Evolutionary conservation across 352 stramenopile genomes (phyloP).

Genomic region (Phytophthora pistaciae): DNA sequence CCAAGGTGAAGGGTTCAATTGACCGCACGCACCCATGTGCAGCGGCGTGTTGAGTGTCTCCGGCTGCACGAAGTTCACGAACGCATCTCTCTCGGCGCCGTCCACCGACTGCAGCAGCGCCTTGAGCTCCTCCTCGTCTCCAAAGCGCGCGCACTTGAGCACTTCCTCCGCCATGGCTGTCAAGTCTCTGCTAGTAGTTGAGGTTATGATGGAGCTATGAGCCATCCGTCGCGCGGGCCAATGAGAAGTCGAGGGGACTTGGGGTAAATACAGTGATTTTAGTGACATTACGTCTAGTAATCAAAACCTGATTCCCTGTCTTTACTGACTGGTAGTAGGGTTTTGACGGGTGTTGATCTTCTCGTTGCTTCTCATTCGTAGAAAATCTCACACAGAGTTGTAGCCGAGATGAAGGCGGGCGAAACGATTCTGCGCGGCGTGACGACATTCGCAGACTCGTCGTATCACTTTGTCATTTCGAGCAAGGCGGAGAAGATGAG

Average conservation of each 20-base stretch:
- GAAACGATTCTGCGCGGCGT: too few relatives aligned
- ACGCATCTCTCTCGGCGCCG: constrained; percentile 24
- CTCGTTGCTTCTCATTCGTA: too few relatives aligned
- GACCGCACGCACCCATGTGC: constrained; percentile 68
- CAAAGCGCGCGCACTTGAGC: constrained; percentile 76
- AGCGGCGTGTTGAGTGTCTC: constrained; percentile 83
- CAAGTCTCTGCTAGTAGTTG: not conserved
- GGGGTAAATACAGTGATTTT: not conserved
- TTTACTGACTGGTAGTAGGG: not conserved
- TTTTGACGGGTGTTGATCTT: not conserved
- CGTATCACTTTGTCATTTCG: too few relatives aligned
- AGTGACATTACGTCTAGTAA: not conserved
- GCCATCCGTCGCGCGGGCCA: constrained; percentile 8
- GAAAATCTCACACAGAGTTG: too few relatives aligned
- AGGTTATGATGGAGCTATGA: not conserved
- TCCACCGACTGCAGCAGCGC: constrained; percentile 43
- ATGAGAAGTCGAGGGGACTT: not conserved
- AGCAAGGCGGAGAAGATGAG: too few relatives aligned
- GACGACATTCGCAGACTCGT: too few relatives aligned
- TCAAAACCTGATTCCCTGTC: constrained; percentile 8
- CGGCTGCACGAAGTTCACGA: constrained; percentile 83
- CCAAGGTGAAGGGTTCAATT: not conserved
- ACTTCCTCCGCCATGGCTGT: constrained; percentile 55
- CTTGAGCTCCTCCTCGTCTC: constrained; percentile 72
- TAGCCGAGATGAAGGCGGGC: too few relatives aligned